phyloP scores from a whole-genome alignment of 257 asterid genomes.

The Gardenia jasminoides region DNA sequence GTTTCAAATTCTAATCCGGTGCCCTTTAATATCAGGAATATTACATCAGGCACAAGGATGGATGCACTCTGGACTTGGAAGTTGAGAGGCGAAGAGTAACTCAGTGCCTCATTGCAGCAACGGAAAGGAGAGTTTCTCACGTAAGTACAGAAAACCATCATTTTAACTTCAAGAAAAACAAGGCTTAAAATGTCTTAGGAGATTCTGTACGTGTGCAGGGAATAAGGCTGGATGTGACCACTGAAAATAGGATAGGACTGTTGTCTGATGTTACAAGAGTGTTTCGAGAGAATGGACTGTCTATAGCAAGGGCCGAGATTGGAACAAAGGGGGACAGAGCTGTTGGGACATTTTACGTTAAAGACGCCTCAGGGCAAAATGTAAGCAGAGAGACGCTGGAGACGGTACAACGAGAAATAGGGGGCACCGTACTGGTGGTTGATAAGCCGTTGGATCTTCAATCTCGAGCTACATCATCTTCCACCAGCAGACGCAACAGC shows the following conservation, averaged over 20 bases:
- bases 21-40: constrained; percentile 55
- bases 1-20: not conserved
- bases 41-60: constrained; percentile 55
- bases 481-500: constrained; percentile 20
- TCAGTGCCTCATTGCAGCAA: constrained; percentile 74
- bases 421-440: constrained; percentile 41
- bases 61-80: constrained; percentile 47
- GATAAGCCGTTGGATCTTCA: constrained; percentile 23
- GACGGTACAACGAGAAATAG: constrained; percentile 54
- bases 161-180: not conserved
- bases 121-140: constrained; percentile 68
- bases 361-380: constrained; percentile 56
- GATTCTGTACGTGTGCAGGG: constrained; percentile 44
- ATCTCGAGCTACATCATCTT: constrained; percentile 22
- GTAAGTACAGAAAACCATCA: constrained; percentile 34
- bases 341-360: constrained; percentile 76
- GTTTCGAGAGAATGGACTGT: constrained; percentile 74
- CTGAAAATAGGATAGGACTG: constrained; percentile 58
- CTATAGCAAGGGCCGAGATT: constrained; percentile 68
- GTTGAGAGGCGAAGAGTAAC: constrained; percentile 49
- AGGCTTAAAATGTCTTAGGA: not conserved
- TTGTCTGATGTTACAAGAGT: constrained; percentile 69
- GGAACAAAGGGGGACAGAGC: constrained; percentile 65
- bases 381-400: constrained; percentile 50
- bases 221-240: constrained; percentile 53